Evolutionary conservation across 345 rosid species (phyloP).

Genomic region (Bruguiera gymnorhiza): DNA sequence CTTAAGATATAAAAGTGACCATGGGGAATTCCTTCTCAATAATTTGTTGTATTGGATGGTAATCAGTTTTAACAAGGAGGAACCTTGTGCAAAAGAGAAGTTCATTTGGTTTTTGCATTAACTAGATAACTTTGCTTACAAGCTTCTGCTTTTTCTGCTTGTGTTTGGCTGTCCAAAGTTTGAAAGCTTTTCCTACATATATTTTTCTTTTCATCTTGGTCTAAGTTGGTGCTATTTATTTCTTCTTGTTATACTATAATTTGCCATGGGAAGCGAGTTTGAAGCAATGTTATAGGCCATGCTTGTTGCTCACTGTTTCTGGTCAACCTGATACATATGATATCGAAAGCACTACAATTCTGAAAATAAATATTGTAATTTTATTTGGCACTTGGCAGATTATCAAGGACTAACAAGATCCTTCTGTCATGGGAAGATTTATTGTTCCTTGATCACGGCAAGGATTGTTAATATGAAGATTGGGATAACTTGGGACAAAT

Average conservation of each 20-base stretch:
- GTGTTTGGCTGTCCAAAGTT: background rate
- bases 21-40: background rate
- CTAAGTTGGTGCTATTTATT: background rate
- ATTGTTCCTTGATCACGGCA: constrained; percentile 84
- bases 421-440: constrained; percentile 83
- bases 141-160: background rate
- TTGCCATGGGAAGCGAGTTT: background rate
- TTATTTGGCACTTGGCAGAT: constrained; percentile 43
- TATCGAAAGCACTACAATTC: background rate
- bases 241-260: background rate
- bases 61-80: background rate
- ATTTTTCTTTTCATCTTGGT: background rate
- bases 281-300: background rate
- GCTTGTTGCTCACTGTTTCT: background rate
- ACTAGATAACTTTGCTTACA: background rate
- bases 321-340: background rate
- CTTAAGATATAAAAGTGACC: constrained; percentile 1
- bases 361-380: background rate
- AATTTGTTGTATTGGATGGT: background rate
- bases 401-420: constrained; percentile 93
- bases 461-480: constrained; percentile 80
- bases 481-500: constrained; percentile 81
- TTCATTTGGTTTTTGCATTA: background rate
- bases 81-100: too few species aligned
- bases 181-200: background rate